Conservation (phyloP, 495 filamentous ascomycete genomes). For the Tuber brumale region DNA sequence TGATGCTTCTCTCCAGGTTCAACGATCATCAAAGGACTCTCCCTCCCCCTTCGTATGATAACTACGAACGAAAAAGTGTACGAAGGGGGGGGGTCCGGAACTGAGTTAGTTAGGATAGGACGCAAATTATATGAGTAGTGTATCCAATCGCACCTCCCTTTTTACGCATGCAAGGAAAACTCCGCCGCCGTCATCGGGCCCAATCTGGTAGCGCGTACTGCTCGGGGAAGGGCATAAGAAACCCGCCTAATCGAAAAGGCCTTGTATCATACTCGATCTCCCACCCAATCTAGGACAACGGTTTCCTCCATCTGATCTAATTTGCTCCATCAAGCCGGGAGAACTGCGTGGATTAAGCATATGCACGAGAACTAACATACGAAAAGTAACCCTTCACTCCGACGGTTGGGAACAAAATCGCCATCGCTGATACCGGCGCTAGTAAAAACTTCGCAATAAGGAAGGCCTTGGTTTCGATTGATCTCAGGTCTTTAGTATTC, state of each 20-base stretch:
- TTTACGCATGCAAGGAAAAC: neutral
- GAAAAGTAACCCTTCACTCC: neutral
- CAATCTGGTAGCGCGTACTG: neutral
- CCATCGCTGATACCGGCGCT: neutral
- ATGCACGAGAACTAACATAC: neutral
- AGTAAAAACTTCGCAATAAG: neutral
- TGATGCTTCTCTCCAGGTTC: neutral
- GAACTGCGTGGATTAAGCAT: neutral
- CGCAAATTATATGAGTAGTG: neutral
- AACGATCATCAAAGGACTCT: neutral
- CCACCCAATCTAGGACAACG: neutral
- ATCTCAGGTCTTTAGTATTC: neutral
- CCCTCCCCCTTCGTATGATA: neutral
- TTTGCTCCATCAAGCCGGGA: neutral
- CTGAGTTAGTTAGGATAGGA: neutral
- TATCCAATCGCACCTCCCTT: neutral
- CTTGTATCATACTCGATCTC: neutral
- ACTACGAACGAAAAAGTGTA: neutral
- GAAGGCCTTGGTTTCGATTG: neutral
- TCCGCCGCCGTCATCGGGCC: neutral
- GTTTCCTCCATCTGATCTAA: neutral
- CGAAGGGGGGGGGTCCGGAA: neutral
- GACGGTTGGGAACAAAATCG: conserved; percentile 1
- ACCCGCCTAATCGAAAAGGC: neutral
- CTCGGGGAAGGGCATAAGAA: neutral